Base-by-base conservation (phyloP, 352 stramenopile genomes). In the Pythium graminicola region DNA sequence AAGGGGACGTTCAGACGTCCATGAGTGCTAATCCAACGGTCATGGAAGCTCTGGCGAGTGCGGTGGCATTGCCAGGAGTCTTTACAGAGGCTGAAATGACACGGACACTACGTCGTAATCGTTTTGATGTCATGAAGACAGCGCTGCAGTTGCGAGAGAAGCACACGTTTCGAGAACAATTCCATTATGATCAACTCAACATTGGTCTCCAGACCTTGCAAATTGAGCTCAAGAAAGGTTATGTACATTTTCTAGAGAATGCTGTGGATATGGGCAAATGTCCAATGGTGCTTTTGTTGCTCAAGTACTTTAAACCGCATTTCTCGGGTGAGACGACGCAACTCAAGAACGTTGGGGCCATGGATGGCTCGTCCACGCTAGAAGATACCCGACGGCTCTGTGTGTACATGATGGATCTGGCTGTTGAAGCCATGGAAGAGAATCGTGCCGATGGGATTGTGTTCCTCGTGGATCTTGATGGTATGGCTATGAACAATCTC, bases 391-490 rank as follows among this genome's bases (percentile, higher is more conserved):
- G 80, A 0, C 56, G 80, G 17, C 63, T 86, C 2, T 84, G 76
- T 19, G 75, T 90, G 40, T 90, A 90, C 54, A 69, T 90, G 39
- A 76, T 88, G 70, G 78, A 86, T 35, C 57, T 90, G 23, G 80
- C 76, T 10, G 70, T 87, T 9, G 76, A 90, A 43, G 59, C 63
- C 27, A 86, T 90, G 74, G 79, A 90, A 40, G 76, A 86, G 42
- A 72, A 77, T 17, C 58, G 59, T 5, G 73, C 76, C 3, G 65
- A 73, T n/a, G 79, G 79, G 16, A 63, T 90, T 26, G 67, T 85
- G 36, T 86, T 86, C 48, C 47, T 90, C 17, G 62, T 90, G 17
- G 79, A 90, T 40, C 45, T 88, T 11, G 75, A 69, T n/a, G 54
- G 69, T 27, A 81, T 62, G 47, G 57, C 65, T 7, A 49, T 79